Conservation (phyloP, 148 eudicot genomes). For the Chenopodium quinoa region DNA sequence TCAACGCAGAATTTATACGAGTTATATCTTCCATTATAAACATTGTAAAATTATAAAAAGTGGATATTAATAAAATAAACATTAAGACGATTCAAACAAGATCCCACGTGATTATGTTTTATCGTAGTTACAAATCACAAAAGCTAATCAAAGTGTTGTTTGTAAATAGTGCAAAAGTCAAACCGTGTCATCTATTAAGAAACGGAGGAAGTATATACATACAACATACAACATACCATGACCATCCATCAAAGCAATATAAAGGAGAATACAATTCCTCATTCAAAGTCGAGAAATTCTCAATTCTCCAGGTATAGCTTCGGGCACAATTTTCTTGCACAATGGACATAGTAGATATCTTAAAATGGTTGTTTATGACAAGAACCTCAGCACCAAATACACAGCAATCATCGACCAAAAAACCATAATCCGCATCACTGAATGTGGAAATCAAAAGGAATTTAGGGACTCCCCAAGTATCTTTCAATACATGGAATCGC, state of each 20-base stretch:
- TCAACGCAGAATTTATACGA: too few relatives aligned
- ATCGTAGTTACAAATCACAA: too few relatives aligned
- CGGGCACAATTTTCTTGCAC: neutral
- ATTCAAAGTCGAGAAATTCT: neutral
- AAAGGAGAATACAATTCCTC: neutral
- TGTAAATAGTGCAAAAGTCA: too few relatives aligned
- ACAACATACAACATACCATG: too few relatives aligned
- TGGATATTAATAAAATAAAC: too few relatives aligned
- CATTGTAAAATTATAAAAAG: too few relatives aligned
- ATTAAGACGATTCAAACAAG: too few relatives aligned
- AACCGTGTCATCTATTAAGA: too few relatives aligned
- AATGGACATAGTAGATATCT: neutral
- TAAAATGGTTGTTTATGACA: neutral
- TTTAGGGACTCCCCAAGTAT: slow-evolving; percentile 20
- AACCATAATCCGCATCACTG: slow-evolving; percentile 14
- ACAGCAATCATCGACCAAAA: slow-evolving; percentile 17
- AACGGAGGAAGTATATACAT: too few relatives aligned
- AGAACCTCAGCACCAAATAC: slow-evolving; percentile 20
- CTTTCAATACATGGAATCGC: slow-evolving; percentile 19
- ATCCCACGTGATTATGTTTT: too few relatives aligned
- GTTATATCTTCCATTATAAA: too few relatives aligned
- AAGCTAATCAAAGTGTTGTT: too few relatives aligned
- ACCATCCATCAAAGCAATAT: neutral
- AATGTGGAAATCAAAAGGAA: neutral
- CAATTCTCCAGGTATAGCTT: slow-evolving; percentile 4